Percentiles rank a stretch among this genome's conserved stretches.
phyloP scores from a whole-genome alignment of 306 rosid genomes.

The Oemleria cerasiformis region DNA sequence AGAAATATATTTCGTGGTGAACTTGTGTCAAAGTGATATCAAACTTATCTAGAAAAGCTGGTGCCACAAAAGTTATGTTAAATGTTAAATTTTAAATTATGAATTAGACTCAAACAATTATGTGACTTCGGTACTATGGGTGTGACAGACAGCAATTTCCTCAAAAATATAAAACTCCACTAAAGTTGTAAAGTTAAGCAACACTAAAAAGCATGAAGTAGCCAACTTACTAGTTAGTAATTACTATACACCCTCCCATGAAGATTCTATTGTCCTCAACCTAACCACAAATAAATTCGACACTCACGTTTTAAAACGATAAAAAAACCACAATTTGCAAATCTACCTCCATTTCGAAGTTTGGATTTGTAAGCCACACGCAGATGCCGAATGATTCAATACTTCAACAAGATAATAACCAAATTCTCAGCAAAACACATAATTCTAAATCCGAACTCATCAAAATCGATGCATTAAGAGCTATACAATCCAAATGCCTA shows the following conservation, averaged over 20 bases:
- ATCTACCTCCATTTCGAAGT: slow-evolving; percentile 5
- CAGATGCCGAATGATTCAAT: not conserved
- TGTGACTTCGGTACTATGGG: not conserved
- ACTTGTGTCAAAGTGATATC: not conserved
- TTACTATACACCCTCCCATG: not conserved
- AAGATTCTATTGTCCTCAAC: not conserved
- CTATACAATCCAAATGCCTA: not conserved
- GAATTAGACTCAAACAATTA: not conserved
- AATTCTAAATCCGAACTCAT: not conserved
- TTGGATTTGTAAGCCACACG: not conserved
- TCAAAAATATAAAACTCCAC: not conserved
- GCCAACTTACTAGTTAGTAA: not conserved
- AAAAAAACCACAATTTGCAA: not conserved
- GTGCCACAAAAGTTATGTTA: not conserved
- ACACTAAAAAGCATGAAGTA: not conserved
- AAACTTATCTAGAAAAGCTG: not conserved
- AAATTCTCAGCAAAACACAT: not conserved
- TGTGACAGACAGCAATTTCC: not conserved
- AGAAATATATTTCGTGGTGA: not conserved
- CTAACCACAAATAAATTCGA: not conserved
- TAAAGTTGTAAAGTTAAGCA: not conserved
- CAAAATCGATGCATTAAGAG: slow-evolving; percentile 4
- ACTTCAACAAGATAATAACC: not conserved
- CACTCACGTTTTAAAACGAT: not conserved
- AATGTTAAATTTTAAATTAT: not conserved